Conservation (phyloP, 2,329 filamentous ascomycete species). For the Aspergillus aculeatus region DNA sequence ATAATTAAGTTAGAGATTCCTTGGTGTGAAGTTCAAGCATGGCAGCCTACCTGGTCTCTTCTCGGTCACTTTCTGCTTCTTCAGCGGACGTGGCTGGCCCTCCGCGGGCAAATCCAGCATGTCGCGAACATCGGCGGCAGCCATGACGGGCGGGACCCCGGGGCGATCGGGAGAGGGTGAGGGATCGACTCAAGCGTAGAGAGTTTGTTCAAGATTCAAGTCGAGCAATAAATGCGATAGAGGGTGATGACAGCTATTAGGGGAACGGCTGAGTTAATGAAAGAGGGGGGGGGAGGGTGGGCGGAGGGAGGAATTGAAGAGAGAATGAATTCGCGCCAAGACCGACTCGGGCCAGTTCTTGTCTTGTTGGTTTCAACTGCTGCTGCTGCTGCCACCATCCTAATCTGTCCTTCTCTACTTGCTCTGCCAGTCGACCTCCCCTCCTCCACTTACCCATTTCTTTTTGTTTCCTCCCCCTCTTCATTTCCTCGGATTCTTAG, state of each 20-base stretch:
- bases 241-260: background rate
- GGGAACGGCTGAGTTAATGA: background rate
- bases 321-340: slow-evolving; percentile 27
- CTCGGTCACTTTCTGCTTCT: slow-evolving; percentile 70
- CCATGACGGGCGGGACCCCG: slow-evolving; percentile 33
- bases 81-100: slow-evolving; percentile 61
- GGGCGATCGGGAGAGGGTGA: background rate
- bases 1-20: slow-evolving; percentile 1
- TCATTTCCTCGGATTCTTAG: background rate
- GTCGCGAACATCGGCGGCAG: slow-evolving; percentile 79
- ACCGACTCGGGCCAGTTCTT: slow-evolving; percentile 26
- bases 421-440: background rate
- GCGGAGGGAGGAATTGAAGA: slow-evolving; percentile 15
- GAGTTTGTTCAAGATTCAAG: background rate
- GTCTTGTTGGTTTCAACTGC: slow-evolving; percentile 6
- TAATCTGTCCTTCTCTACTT: slow-evolving; percentile 1
- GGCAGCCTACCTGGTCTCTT: slow-evolving; percentile 53
- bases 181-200: background rate
- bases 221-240: background rate
- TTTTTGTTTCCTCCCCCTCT: background rate
- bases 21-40: too few species aligned
- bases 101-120: slow-evolving; percentile 75
- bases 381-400: background rate
- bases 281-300: background rate
- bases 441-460: background rate